phyloP scores from a whole-genome alignment of 1,284 basidiomycete genomes.

The Porodaedalea pini region DNA sequence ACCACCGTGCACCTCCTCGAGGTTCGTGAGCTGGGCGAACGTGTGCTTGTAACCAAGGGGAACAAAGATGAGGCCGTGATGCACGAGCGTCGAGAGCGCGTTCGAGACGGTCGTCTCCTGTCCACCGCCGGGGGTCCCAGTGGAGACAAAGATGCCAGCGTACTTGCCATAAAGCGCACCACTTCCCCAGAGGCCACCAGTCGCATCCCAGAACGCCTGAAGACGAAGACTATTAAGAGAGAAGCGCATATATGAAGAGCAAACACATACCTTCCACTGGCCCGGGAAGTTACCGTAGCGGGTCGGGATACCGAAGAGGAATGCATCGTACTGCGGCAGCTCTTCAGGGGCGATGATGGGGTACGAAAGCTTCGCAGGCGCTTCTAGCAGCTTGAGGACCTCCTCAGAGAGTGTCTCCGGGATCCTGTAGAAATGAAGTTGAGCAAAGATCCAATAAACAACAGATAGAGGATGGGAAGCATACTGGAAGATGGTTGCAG shows the following conservation, averaged over 20 bases:
- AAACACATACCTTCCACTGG: conserved; percentile 58
- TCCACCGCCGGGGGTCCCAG: conserved; percentile 64
- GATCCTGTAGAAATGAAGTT: conserved; percentile 44
- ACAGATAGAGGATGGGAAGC: conserved; percentile 25
- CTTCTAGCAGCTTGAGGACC: conserved; percentile 74
- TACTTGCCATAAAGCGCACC: conserved; percentile 81
- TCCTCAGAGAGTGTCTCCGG: conserved; percentile 83
- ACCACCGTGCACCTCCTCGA: conserved; percentile 68
- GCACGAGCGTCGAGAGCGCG: conserved; percentile 68
- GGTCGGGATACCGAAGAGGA: conserved; percentile 77
- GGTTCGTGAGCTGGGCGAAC: conserved; percentile 54
- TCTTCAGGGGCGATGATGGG: conserved; percentile 67
- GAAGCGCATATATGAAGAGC: neutral
- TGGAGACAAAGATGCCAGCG: conserved; percentile 69
- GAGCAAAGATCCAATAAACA: conserved; percentile 20
- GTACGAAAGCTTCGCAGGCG: conserved; percentile 67
- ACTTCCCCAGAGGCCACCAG: conserved; percentile 71
- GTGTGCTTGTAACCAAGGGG: conserved; percentile 72
- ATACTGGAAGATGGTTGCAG: conserved; percentile 70
- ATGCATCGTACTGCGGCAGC: conserved; percentile 65
- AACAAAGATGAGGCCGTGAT: conserved; percentile 79
- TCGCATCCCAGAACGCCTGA: conserved; percentile 78
- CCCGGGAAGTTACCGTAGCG: conserved; percentile 69
- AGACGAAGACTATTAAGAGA: conserved; percentile 8
- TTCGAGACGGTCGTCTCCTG: conserved; percentile 70